phyloP scores from a whole-genome alignment of 306 rosid genomes.

The Lagenaria siceraria region DNA sequence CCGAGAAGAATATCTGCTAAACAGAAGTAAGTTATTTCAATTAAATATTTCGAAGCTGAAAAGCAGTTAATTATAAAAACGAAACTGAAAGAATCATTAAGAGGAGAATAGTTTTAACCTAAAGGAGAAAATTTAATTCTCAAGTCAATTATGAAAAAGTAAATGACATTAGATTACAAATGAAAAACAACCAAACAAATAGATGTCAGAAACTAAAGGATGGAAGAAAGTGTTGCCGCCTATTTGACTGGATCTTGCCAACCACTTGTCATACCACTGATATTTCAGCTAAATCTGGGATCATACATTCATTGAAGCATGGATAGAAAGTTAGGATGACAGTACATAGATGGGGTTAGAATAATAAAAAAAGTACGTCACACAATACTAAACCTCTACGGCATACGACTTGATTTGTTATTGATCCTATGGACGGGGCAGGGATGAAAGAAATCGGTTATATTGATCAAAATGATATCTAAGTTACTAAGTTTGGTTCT shows the following conservation, averaged over 20 bases:
- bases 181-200: constrained; percentile 6
- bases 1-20: not conserved
- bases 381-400: not conserved
- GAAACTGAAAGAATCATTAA: not conserved
- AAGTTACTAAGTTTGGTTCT: not conserved
- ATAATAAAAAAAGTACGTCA: not conserved
- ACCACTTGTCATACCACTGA: not conserved
- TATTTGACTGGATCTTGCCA: not conserved
- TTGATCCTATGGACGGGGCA: not conserved
- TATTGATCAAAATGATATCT: not conserved
- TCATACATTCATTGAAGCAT: not conserved
- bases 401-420: not conserved
- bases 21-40: not conserved
- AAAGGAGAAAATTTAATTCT: not conserved
- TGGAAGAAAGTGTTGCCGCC: not conserved
- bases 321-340: not conserved
- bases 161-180: not conserved
- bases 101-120: not conserved
- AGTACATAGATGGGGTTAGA: not conserved
- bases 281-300: not conserved
- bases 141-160: not conserved
- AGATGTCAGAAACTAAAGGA: not conserved
- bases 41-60: not conserved
- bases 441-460: not conserved
- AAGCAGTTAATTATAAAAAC: not conserved